Percentiles rank a stretch among this genome's conserved stretches.
Conservation (phyloP, 345 rosid genomes). For the Lumnitzera littorea region DNA sequence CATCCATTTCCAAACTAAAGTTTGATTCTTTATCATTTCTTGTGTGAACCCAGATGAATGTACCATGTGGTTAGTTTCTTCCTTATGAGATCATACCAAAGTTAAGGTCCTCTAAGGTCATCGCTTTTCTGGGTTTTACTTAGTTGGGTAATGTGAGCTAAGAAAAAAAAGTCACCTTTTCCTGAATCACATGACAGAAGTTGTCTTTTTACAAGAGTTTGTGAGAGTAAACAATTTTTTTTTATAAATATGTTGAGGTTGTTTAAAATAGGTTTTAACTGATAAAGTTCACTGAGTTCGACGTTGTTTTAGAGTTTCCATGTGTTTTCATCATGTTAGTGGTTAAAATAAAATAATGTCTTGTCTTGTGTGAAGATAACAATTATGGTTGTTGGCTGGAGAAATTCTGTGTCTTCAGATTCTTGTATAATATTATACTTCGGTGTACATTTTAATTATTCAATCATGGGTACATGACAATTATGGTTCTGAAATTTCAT, state of each 20-base stretch:
- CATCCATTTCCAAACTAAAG: not conserved
- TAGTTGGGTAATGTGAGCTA: slow-evolving; percentile 6
- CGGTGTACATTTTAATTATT: not conserved
- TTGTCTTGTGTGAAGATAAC: slow-evolving; percentile 13
- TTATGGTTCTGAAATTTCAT: not conserved
- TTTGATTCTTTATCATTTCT: not conserved
- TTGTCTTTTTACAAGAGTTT: not conserved
- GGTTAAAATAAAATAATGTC: slow-evolving; percentile 11
- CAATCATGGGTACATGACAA: slow-evolving; percentile 7
- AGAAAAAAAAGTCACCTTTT: not conserved
- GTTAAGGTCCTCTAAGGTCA: too few species aligned
- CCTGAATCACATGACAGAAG: not conserved
- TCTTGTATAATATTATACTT: slow-evolving; percentile 13
- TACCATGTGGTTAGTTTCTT: too few species aligned
- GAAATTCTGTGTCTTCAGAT: slow-evolving; percentile 3
- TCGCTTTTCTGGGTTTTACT: slow-evolving; percentile 19
- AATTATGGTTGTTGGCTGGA: slow-evolving; percentile 1
- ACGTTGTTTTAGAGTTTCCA: slow-evolving; percentile 21
- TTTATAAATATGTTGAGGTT: not conserved
- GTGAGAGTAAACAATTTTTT: too few species aligned
- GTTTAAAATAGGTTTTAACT: slow-evolving; percentile 12
- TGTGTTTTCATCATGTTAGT: slow-evolving; percentile 14
- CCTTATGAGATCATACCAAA: too few species aligned
- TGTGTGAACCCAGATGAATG: not conserved
- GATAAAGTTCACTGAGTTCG: slow-evolving; percentile 11